phyloP scores from a whole-genome alignment of 2,329 filamentous ascomycete species.

The Taxawa tesnikishii region DNA sequence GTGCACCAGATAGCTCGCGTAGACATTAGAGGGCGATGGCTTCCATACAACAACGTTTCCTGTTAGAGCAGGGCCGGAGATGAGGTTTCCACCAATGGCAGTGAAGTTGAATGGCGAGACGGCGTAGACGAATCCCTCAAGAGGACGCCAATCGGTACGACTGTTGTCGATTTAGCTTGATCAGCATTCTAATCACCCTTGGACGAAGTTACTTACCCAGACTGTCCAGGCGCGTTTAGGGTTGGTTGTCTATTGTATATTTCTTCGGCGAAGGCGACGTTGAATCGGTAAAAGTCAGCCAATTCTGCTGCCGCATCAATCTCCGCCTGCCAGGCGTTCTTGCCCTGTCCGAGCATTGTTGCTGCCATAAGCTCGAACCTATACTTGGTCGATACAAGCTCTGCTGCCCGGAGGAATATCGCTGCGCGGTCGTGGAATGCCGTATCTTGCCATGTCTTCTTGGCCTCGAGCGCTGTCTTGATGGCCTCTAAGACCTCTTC shows the following conservation, averaged over 20 bases:
- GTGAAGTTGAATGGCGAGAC: slow-evolving; percentile 33
- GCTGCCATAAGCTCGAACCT: slow-evolving; percentile 23
- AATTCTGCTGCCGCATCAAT: slow-evolving; percentile 25
- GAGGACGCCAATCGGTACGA: slow-evolving; percentile 23
- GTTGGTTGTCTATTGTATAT: slow-evolving; percentile 25
- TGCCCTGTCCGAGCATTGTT: slow-evolving; percentile 30
- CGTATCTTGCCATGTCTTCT: slow-evolving; percentile 20
- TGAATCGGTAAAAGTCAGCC: slow-evolving; percentile 25
- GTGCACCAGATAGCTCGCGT: slow-evolving; percentile 23
- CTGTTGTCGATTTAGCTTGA: slow-evolving; percentile 7
- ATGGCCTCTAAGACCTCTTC: slow-evolving; percentile 14
- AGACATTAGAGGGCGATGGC: slow-evolving; percentile 22
- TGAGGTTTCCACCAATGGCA: slow-evolving; percentile 25
- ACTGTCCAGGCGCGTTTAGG: slow-evolving; percentile 11
- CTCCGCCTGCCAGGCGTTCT: slow-evolving; percentile 28
- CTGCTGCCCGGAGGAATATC: slow-evolving; percentile 23
- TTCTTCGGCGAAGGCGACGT: slow-evolving; percentile 21
- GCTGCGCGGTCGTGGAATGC: slow-evolving; percentile 23
- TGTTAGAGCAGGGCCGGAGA: slow-evolving; percentile 23
- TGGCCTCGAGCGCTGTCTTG: slow-evolving; percentile 20
- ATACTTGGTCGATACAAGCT: slow-evolving; percentile 18
- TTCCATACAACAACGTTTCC: slow-evolving; percentile 33
- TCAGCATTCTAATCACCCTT: background rate
- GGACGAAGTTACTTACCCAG: background rate
- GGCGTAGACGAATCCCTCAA: slow-evolving; percentile 31